Base-by-base conservation (phyloP, 306 rosid species). In the Hippophae tibetana region DNA sequence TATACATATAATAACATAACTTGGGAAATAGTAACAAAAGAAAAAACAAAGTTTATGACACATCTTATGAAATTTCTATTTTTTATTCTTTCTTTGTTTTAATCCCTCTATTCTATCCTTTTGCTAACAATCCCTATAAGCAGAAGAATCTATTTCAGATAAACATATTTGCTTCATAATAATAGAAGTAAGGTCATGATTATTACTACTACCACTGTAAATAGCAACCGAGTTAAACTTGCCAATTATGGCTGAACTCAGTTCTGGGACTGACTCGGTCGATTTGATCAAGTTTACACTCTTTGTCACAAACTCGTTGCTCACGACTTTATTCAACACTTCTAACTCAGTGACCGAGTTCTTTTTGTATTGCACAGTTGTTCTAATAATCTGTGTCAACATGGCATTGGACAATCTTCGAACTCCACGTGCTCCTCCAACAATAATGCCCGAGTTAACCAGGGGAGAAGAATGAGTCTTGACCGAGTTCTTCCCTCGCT, bases 371-470 rank as follows among this genome's bases (percentile, higher is more conserved):
- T 76, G 80, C 71, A 78, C 72, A 0, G 82, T 63, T 0, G 79
- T 82, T 13, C 96, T 76, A 6, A 86, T 95, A 7, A 87, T 81
- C 70, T 80, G 93, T 14, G 77, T 66, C 7, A 78, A 7, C 55
- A 79, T 70, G 1, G 89, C 67, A 7, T 48, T 70, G 5, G 96
- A 74, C 5, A 92, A 54, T 10, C 93, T 64, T 14, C 98, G 80
- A 7, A 92, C 56, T 0, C 96, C 96, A 7, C 96, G 92, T 3
- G 85, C 78, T 12, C 96, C 98, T 62, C 98, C 98, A 44, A 76
- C 69, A 5, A 92, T 18, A 1, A 85, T 52, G 6, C 74, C 79
- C 9, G 98, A 55, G 73, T 76, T 70, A 5, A 81, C 79, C 0
- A 13, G 13, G 0, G 31, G 26, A 27, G 49, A 79, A 1, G 71